These are phyloP conservation scores for Cynara cardunculus DNA, from an alignment of 129 eudicot species.

Conservation along the genomic window DNA sequence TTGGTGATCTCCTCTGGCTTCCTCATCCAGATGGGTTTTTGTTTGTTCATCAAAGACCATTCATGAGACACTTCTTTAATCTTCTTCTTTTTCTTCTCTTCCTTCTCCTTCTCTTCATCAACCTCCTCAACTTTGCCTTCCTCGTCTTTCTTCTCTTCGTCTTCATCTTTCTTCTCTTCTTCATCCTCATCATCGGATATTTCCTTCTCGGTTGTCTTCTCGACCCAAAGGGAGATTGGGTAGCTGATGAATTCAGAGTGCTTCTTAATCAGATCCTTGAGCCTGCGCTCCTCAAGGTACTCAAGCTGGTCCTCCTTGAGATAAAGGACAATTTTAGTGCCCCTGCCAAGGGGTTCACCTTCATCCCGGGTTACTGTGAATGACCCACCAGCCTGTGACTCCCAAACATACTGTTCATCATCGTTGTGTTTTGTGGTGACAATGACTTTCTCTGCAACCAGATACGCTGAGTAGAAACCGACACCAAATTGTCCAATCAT, in stretches of 20 bases:
- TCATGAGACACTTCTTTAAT: conserved; percentile 76
- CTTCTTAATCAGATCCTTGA: conserved; percentile 67
- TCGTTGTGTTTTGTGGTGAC: conserved; percentile 75
- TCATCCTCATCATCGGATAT: conserved; percentile 70
- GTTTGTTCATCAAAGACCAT: conserved; percentile 67
- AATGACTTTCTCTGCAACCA: conserved; percentile 69
- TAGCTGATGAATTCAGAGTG: conserved; percentile 78
- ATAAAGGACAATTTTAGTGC: conserved; percentile 54
- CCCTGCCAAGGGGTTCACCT: conserved; percentile 65
- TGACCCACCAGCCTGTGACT: conserved; percentile 81
- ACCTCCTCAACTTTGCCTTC: conserved; percentile 67
- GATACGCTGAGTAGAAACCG: conserved; percentile 44
- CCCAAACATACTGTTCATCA: conserved; percentile 76
- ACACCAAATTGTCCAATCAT: conserved; percentile 21
- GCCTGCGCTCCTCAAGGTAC: conserved; percentile 69
- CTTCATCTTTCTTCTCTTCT: conserved; percentile 53
- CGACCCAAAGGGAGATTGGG: conserved; percentile 69
- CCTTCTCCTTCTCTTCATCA: conserved; percentile 68
- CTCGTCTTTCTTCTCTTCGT: conserved; percentile 38
- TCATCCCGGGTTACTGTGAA: conserved; percentile 69
- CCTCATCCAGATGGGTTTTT: conserved; percentile 83
- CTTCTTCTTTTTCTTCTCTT: conserved; percentile 67
- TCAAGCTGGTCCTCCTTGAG: conserved; percentile 76
- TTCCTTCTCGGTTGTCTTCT: conserved; percentile 67
- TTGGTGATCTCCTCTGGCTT: conserved; percentile 74